phyloP scores from a whole-genome alignment of 2,329 filamentous ascomycete genomes.

The Hymenoscyphus fraxineus region DNA sequence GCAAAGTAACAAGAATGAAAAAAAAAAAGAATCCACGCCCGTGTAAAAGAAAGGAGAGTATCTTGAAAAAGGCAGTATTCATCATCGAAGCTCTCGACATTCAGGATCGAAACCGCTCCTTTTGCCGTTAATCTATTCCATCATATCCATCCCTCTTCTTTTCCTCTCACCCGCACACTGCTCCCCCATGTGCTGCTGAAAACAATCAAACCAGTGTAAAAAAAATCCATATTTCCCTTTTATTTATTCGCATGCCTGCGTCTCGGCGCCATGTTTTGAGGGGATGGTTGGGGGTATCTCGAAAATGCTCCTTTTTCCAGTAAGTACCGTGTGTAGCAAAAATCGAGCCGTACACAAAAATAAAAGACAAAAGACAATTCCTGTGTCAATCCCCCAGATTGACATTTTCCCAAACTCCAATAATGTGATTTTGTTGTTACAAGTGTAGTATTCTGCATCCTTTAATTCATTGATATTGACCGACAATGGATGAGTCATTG shows the following conservation, averaged over 20 bases:
- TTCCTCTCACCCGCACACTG: not conserved
- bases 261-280: conserved; percentile 17
- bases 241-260: conserved; percentile 19
- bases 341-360: conserved; percentile 11
- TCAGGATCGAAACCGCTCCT: not conserved
- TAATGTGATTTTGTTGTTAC: conserved; percentile 19
- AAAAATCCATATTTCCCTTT: not conserved
- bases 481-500: conserved; percentile 17
- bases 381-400: not conserved
- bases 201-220: not conserved
- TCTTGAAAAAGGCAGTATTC: not conserved
- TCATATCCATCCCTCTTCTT: not conserved
- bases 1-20: not conserved
- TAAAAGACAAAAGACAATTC: conserved; percentile 10
- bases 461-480: conserved; percentile 25
- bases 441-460: conserved; percentile 9
- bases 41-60: not conserved
- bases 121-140: not conserved
- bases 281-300: conserved; percentile 26
- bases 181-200: not conserved
- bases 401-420: conserved; percentile 19
- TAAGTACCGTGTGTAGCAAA: conserved; percentile 8
- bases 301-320: conserved; percentile 18
- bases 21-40: not conserved
- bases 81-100: not conserved